These are phyloP conservation scores for Gracilaria domingensis DNA, from an alignment of 23 red algal species.

Conservation along the genomic window DNA sequence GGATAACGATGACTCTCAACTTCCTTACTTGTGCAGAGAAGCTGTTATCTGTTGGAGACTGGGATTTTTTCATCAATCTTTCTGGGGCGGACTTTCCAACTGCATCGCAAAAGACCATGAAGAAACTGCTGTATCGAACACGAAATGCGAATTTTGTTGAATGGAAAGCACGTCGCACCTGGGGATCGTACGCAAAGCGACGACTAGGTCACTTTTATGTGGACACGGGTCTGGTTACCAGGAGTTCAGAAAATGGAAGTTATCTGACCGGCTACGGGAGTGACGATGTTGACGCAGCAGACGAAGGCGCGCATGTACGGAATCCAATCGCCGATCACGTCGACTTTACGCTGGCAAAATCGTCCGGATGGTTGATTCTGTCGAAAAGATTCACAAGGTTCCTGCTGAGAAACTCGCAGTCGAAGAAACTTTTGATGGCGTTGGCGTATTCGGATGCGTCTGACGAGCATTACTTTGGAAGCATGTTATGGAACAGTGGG, in stretches of 20 bases:
- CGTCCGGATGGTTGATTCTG: conserved; percentile 74
- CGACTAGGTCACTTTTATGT: conserved; percentile 60
- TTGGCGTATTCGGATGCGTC: conserved; percentile 67
- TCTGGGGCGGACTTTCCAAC: conserved; percentile 80
- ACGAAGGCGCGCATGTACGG: conserved; percentile 25
- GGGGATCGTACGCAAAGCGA: conserved; percentile 45
- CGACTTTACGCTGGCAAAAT: conserved; percentile 72
- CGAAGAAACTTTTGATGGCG: conserved; percentile 56
- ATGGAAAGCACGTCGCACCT: conserved; percentile 54
- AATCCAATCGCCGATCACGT: conserved; percentile 53
- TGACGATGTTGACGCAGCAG: background rate
- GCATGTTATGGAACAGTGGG: conserved; percentile 53
- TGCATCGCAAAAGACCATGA: conserved; percentile 43
- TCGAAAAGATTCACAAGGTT: conserved; percentile 45
- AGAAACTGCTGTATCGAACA: conserved; percentile 44
- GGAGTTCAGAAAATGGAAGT: conserved; percentile 12
- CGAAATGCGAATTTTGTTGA: conserved; percentile 65
- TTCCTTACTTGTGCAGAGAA: conserved; percentile 60
- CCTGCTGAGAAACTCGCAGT: conserved; percentile 41
- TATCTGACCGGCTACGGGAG: conserved; percentile 6
- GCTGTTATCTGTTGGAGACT: conserved; percentile 35
- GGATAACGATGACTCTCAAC: conserved; percentile 75
- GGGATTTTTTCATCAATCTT: conserved; percentile 90
- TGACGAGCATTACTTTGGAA: conserved; percentile 81
- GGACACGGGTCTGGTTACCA: conserved; percentile 60